Evolutionary conservation across 2,329 filamentous ascomycete species (phyloP).

Genomic region (Monosporascus sp.): DNA sequence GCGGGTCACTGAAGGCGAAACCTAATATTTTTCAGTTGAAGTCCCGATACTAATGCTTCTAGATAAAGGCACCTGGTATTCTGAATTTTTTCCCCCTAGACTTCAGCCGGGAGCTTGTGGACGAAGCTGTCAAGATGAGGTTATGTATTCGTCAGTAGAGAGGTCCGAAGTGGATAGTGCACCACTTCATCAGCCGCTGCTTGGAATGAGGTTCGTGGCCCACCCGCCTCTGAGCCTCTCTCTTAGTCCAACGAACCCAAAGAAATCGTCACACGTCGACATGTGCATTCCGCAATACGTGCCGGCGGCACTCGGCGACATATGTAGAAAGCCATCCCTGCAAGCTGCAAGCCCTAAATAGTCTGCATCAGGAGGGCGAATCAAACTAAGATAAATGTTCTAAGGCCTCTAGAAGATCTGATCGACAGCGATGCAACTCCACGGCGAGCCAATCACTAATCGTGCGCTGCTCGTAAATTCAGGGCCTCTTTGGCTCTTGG

Average conservation of each 20-base stretch:
- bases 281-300: no score
- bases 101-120: no score
- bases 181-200: no score
- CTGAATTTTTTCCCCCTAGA: slow-evolving; percentile 26
- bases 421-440: neutral
- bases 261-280: no score
- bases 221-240: no score
- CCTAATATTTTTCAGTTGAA: slow-evolving; percentile 29
- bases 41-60: neutral
- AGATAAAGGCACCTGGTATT: slow-evolving; percentile 50
- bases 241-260: no score
- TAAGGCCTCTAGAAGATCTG: neutral
- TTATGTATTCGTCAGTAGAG: slow-evolving; percentile 41
- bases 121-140: no score
- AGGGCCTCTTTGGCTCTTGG: neutral
- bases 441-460: neutral
- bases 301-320: no score
- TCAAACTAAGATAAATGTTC: neutral
- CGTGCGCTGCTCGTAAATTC: neutral
- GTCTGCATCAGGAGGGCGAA: neutral
- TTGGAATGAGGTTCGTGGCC: no score
- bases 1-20: slow-evolving; percentile 48
- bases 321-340: neutral
- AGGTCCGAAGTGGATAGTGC: slow-evolving; percentile 45
- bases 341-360: neutral